A percentile compares a stretch with the other conserved stretches of the same genome.
phyloP scores from a whole-genome alignment of 495 filamentous ascomycete genomes.

The Penicillium silybi region DNA sequence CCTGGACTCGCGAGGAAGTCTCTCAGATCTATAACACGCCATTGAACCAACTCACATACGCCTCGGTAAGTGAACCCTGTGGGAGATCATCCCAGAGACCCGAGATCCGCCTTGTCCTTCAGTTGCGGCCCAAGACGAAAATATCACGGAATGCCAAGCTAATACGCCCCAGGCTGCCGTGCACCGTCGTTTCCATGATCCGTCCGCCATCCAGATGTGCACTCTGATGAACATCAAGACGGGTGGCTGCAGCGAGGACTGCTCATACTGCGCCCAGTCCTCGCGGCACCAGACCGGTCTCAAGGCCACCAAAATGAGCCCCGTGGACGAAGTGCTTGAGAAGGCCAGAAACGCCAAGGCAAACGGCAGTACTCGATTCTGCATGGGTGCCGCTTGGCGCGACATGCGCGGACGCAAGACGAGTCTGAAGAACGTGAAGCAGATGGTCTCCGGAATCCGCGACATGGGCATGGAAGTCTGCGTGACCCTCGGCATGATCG shows the following conservation, averaged over 20 bases:
- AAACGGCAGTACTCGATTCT: conserved; percentile 82
- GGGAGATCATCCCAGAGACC: background rate
- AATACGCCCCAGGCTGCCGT: conserved; percentile 52
- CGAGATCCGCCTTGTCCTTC: background rate
- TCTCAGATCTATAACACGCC: conserved; percentile 71
- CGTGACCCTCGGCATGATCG: conserved; percentile 87
- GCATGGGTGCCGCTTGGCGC: conserved; percentile 88
- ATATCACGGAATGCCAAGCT: background rate
- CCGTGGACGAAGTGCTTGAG: conserved; percentile 70
- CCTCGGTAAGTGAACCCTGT: conserved; percentile 52
- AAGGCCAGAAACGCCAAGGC: conserved; percentile 71
- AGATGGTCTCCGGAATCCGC: conserved; percentile 73
- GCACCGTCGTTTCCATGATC: conserved; percentile 78
- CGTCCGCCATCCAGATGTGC: conserved; percentile 77
- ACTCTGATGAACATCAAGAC: conserved; percentile 94
- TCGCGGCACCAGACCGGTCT: conserved; percentile 75
- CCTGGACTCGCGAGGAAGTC: conserved; percentile 78
- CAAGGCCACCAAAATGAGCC: conserved; percentile 69
- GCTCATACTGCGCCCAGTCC: conserved; percentile 84
- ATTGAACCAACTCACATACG: conserved; percentile 69
- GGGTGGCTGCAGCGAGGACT: conserved; percentile 86
- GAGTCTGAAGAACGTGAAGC: conserved; percentile 69
- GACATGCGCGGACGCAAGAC: conserved; percentile 88
- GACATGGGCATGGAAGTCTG: conserved; percentile 82
- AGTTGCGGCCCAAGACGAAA: background rate